Percentiles rank a stretch among this genome's conserved stretches.
phyloP scores from a whole-genome alignment of 352 stramenopile genomes.

The Pythium diclinum region DNA sequence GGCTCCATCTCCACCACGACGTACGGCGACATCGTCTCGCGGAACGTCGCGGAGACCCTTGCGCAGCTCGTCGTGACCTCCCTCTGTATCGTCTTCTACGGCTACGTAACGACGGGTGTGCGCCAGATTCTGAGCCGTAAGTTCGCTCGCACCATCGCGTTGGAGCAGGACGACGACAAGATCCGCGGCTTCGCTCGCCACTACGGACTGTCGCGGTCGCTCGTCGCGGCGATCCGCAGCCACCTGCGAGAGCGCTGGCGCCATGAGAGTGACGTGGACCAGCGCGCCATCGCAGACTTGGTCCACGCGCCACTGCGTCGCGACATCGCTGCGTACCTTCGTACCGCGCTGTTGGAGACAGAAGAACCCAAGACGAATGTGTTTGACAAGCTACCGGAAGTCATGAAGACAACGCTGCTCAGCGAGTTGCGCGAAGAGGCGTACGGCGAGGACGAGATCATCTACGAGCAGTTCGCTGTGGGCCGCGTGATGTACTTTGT shows the following conservation, averaged over 20 bases:
- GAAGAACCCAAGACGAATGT: slow-evolving; percentile 7
- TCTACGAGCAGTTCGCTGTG: slow-evolving; percentile 29
- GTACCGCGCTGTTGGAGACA: slow-evolving; percentile 14
- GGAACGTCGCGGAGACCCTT: slow-evolving; percentile 27
- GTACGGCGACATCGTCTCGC: slow-evolving; percentile 30
- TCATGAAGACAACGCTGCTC: slow-evolving; percentile 21
- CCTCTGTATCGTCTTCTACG: slow-evolving; percentile 32
- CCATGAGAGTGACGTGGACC: slow-evolving; percentile 24
- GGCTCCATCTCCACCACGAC: slow-evolving; percentile 33
- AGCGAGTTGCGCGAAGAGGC: slow-evolving; percentile 25
- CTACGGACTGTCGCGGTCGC: slow-evolving; percentile 21
- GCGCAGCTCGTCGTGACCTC: slow-evolving; percentile 28
- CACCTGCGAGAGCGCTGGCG: slow-evolving; percentile 24
- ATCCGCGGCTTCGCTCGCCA: slow-evolving; percentile 22
- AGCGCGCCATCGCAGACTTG: slow-evolving; percentile 6
- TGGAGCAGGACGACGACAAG: slow-evolving; percentile 23
- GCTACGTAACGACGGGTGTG: slow-evolving; percentile 27
- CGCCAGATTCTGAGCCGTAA: slow-evolving; percentile 28
- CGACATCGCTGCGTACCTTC: slow-evolving; percentile 23
- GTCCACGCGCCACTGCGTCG: slow-evolving; percentile 19
- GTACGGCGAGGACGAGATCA: slow-evolving; percentile 25
- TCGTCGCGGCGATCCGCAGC: slow-evolving; percentile 11
- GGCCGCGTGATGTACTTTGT: slow-evolving; percentile 31
- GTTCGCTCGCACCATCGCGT: slow-evolving; percentile 20
- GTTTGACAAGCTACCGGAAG: slow-evolving; percentile 23